Conservation (phyloP, 495 filamentous ascomycete species). For the Aspergillus funiculosus region DNA sequence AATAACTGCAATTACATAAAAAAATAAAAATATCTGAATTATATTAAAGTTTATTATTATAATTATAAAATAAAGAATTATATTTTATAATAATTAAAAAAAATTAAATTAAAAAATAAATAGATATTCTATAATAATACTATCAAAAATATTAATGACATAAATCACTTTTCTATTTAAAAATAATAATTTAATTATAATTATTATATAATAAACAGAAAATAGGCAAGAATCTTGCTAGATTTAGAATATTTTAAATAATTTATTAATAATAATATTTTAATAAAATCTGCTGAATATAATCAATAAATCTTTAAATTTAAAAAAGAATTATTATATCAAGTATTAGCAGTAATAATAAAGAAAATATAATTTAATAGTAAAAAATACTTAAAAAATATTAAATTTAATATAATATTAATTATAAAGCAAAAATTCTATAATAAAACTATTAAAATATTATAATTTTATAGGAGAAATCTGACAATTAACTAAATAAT, state of each 20-base stretch:
- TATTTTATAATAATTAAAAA: too few relatives aligned
- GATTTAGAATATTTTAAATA: not conserved
- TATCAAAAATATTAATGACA: not conserved
- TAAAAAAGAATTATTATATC: not conserved
- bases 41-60: not conserved
- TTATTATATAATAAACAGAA: not conserved
- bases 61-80: too few relatives aligned
- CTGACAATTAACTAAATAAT: not conserved
- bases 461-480: too few relatives aligned
- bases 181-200: not conserved
- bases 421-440: not conserved
- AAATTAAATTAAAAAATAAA: too few relatives aligned
- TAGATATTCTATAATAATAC: not conserved
- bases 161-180: not conserved
- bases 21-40: not conserved
- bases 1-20: too few relatives aligned
- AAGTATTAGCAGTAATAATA: not conserved
- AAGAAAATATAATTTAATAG: not conserved
- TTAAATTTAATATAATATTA: not conserved
- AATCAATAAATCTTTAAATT: too few relatives aligned
- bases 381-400: not conserved
- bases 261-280: too few relatives aligned
- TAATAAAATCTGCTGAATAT: too few relatives aligned
- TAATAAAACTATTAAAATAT: too few relatives aligned
- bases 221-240: not conserved